These are phyloP conservation scores for Wickerhamomyces strasburgensis DNA, from an alignment of 805 yeast species.

Conservation along the genomic window DNA sequence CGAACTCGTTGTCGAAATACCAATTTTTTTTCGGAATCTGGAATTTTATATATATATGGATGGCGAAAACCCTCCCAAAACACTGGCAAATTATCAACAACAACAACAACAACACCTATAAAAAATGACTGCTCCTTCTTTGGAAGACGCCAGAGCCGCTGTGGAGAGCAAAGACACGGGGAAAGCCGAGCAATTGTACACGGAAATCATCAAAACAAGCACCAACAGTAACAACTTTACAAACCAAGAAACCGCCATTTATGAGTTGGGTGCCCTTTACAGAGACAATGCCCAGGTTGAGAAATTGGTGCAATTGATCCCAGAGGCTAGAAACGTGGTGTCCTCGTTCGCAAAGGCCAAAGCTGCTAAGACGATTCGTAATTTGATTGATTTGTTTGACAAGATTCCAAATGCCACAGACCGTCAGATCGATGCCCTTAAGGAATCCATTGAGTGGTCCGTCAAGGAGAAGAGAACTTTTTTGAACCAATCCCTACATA, in stretches of 20 bases:
- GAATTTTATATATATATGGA: too few species aligned
- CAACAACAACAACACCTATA: not conserved
- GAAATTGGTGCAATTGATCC: conserved; percentile 57
- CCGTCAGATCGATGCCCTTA: conserved; percentile 66
- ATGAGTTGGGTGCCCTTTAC: conserved; percentile 73
- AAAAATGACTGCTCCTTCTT: conserved; percentile 22
- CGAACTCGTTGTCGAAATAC: too few species aligned
- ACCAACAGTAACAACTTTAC: conserved; percentile 24
- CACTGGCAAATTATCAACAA: not conserved
- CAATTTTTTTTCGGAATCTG: too few species aligned
- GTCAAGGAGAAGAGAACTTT: conserved; percentile 76
- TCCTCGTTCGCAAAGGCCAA: conserved; percentile 86
- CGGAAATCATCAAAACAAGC: conserved; percentile 38
- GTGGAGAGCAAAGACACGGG: conserved; percentile 42
- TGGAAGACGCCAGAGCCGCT: conserved; percentile 61
- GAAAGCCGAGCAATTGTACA: conserved; percentile 58
- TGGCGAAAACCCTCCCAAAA: conserved; percentile 8
- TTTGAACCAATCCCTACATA: conserved; percentile 80
- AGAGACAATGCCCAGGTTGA: conserved; percentile 41
- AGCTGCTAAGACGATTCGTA: conserved; percentile 84
- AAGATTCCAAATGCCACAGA: conserved; percentile 56
- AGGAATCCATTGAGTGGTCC: conserved; percentile 86
- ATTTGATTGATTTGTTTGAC: conserved; percentile 75
- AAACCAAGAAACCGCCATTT: conserved; percentile 35
- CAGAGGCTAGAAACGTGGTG: conserved; percentile 65